These are phyloP conservation scores for Paracoccidioides brasiliensis DNA, from an alignment of 2,329 filamentous ascomycete species.

Conservation along the genomic window DNA sequence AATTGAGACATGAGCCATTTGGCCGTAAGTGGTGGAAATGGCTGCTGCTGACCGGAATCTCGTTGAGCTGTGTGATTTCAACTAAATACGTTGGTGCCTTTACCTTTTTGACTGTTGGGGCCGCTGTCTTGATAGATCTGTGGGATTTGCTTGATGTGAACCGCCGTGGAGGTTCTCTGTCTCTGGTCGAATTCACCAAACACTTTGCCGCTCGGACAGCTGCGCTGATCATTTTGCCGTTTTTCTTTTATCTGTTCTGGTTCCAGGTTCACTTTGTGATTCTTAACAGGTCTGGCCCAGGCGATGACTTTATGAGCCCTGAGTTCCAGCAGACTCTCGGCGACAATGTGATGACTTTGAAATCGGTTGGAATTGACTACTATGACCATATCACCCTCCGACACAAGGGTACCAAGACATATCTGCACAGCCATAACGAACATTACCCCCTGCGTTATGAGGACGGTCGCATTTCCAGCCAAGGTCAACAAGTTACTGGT, in stretches of 20 bases:
- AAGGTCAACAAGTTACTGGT: conserved; percentile 94
- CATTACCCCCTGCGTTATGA: conserved; percentile 90
- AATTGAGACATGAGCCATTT: conserved; percentile 78
- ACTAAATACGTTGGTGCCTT: conserved; percentile 97
- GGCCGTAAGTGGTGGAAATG: conserved; percentile 99
- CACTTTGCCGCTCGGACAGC: conserved; percentile 82
- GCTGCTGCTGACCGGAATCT: conserved; percentile 88
- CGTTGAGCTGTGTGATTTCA: conserved; percentile 92
- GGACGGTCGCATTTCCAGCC: conserved; percentile 90
- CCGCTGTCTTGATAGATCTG: conserved; percentile 82
- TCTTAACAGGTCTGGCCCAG: conserved; percentile 74
- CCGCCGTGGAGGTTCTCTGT: conserved; percentile 67
- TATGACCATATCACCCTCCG: conserved; percentile 75
- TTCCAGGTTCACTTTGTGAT: conserved; percentile 98
- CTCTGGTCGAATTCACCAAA: conserved; percentile 65
- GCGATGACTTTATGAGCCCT: conserved; percentile 97
- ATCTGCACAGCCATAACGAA: conserved; percentile 85
- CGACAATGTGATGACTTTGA: conserved; percentile 85
- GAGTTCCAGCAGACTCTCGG: conserved; percentile 95
- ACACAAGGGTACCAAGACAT: conserved; percentile 96
- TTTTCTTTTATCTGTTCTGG: conserved; percentile 98
- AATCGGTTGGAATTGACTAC: conserved; percentile 76
- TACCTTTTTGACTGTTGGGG: conserved; percentile 92
- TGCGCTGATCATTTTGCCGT: conserved; percentile 78
- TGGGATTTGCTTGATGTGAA: conserved; percentile 91